phyloP scores from a whole-genome alignment of 257 asterid species.

The Prunella vulgaris region DNA sequence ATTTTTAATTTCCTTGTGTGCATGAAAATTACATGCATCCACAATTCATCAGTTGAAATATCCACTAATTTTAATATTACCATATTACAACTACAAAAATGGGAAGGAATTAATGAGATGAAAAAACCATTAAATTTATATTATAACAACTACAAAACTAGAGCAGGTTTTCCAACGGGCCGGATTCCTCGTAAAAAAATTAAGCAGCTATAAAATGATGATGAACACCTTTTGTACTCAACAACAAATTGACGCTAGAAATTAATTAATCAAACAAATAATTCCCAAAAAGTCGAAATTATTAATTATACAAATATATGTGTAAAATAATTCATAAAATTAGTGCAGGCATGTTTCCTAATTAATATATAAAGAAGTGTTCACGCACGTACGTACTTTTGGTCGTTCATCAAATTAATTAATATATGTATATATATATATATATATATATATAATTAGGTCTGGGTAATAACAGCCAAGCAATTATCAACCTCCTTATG shows the following conservation, averaged over 20 bases:
- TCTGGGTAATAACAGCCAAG: constrained; percentile 33
- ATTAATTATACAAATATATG: too few species aligned
- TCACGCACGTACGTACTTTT: too few species aligned
- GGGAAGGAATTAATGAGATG: not conserved
- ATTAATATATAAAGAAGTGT: not conserved
- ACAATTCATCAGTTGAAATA: not conserved
- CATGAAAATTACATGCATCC: not conserved
- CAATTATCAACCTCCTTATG: constrained; percentile 30
- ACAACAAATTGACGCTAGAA: not conserved
- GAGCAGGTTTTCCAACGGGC: not conserved
- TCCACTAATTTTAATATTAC: not conserved
- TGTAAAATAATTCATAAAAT: too few species aligned
- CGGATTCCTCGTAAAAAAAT: too few species aligned
- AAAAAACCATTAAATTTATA: not conserved
- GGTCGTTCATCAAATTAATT: too few species aligned
- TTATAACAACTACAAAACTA: not conserved
- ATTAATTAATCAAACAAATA: too few species aligned
- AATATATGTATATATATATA: too few species aligned
- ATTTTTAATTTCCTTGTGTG: not conserved
- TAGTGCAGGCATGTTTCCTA: too few species aligned
- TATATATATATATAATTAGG: too few species aligned
- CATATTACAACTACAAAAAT: not conserved
- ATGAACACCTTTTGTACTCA: not conserved
- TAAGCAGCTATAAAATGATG: not conserved
- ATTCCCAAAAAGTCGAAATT: too few species aligned